Evolutionary conservation across 2,329 filamentous ascomycete genomes (phyloP).

Genomic region (Alternaria panax): DNA sequence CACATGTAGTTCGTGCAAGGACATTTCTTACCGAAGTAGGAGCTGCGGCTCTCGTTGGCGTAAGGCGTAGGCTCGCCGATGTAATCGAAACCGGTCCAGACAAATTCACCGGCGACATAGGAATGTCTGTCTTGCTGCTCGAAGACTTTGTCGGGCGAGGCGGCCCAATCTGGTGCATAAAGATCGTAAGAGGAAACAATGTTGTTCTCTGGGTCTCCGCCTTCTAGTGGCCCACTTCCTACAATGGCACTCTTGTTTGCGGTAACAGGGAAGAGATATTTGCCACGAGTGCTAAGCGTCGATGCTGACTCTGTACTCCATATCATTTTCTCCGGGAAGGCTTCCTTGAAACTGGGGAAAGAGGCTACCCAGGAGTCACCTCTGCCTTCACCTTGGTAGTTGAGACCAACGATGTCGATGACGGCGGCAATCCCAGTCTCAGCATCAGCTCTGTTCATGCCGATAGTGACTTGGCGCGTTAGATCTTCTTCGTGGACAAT

Average conservation of each 20-base stretch:
- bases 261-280: constrained; percentile 62
- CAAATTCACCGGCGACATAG: constrained; percentile 63
- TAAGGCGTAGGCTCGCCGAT: constrained; percentile 62
- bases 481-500: constrained; percentile 59
- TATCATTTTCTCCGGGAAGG: constrained; percentile 58
- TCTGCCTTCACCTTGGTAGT: constrained; percentile 64
- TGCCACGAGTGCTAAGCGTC: constrained; percentile 59
- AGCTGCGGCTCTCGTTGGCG: constrained; percentile 56
- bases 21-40: no score
- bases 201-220: constrained; percentile 45
- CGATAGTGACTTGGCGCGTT: constrained; percentile 56
- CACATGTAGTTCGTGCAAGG: no score
- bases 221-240: constrained; percentile 38
- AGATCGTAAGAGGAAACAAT: constrained; percentile 62
- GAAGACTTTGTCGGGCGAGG: constrained; percentile 64
- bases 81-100: constrained; percentile 62
- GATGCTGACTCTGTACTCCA: constrained; percentile 48
- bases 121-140: constrained; percentile 56
- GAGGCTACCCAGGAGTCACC: constrained; percentile 49
- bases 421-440: constrained; percentile 50
- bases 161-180: constrained; percentile 57
- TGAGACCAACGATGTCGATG: constrained; percentile 60
- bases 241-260: constrained; percentile 49
- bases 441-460: constrained; percentile 58
- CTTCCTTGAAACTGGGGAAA: constrained; percentile 56